These are phyloP conservation scores for Fistulifera pelliculosa DNA, from an alignment of 108 stramenopile species.

Conservation along the genomic window DNA sequence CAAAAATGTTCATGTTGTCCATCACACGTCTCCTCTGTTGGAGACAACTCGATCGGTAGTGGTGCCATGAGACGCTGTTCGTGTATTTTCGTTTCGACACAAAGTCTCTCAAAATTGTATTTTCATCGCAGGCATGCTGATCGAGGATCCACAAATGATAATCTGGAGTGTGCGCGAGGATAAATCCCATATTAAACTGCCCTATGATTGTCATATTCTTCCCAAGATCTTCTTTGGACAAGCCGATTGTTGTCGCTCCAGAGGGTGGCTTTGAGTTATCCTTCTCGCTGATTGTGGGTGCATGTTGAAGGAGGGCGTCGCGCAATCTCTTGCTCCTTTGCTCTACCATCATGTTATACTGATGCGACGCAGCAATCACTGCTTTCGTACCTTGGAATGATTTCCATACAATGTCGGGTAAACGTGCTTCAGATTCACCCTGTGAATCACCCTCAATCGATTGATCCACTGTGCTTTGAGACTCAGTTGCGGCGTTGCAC, in stretches of 20 bases:
- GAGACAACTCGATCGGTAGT: constrained; percentile 75
- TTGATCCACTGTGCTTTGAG: too few relatives aligned
- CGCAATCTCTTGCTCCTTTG: constrained; percentile 15
- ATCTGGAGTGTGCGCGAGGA: constrained; percentile 66
- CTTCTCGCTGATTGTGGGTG: too few relatives aligned
- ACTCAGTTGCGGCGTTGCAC: neutral
- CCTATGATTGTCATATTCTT: constrained; percentile 74
- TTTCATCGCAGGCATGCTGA: constrained; percentile 92
- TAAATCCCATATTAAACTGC: constrained; percentile 95
- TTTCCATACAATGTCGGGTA: constrained; percentile 14
- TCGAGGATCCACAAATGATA: constrained; percentile 92
- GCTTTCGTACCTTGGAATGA: constrained; percentile 28
- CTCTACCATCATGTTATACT: constrained; percentile 14
- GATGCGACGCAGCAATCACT: constrained; percentile 19
- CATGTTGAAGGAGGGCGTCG: too few relatives aligned
- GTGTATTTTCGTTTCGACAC: constrained; percentile 62
- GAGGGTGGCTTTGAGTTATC: too few relatives aligned
- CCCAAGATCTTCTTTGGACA: constrained; percentile 60
- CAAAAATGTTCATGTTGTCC: constrained; percentile 85
- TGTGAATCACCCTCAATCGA: too few relatives aligned
- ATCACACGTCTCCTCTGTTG: constrained; percentile 86
- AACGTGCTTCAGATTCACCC: too few relatives aligned
- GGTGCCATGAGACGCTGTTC: constrained; percentile 75
- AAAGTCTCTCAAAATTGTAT: constrained; percentile 69
- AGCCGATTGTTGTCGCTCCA: neutral